phyloP scores from a whole-genome alignment of 805 yeast species.

The Suhomyces kilbournensis region DNA sequence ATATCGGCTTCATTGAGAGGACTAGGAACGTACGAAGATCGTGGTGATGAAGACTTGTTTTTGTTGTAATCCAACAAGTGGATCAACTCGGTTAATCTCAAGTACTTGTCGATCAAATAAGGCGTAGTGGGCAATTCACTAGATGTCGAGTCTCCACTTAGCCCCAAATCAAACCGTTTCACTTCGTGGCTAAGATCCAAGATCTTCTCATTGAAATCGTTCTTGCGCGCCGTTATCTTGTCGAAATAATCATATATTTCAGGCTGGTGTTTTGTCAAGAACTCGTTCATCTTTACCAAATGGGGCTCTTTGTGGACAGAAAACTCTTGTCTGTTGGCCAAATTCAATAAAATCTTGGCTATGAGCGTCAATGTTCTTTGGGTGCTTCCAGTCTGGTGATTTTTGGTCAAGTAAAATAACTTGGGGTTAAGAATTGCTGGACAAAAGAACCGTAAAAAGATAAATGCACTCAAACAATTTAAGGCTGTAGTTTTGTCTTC shows the following conservation, averaged over 20 bases:
- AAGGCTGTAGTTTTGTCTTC: conserved; percentile 52
- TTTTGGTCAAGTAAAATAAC: conserved; percentile 65
- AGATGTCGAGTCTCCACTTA: conserved; percentile 46
- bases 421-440: conserved; percentile 93
- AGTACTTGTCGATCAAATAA: conserved; percentile 61
- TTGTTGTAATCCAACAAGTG: conserved; percentile 37
- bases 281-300: conserved; percentile 65
- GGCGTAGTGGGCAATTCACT: conserved; percentile 68
- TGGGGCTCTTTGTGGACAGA: conserved; percentile 82
- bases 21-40: background rate
- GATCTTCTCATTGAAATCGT: conserved; percentile 60
- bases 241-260: conserved; percentile 71
- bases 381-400: conserved; percentile 66
- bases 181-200: conserved; percentile 56
- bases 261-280: conserved; percentile 53
- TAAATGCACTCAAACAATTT: conserved; percentile 77
- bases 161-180: conserved; percentile 55
- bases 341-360: conserved; percentile 74
- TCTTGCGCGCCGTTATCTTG: conserved; percentile 64
- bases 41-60: conserved; percentile 3
- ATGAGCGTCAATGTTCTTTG: conserved; percentile 79
- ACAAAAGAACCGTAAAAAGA: conserved; percentile 71
- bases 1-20: conserved; percentile 7
- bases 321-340: conserved; percentile 74
- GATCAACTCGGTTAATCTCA: conserved; percentile 57